Evolutionary conservation across 306 rosid genomes (phyloP), one percentile per base, ranked within the genome.

Genomic region (Prunus dulcis): DNA sequence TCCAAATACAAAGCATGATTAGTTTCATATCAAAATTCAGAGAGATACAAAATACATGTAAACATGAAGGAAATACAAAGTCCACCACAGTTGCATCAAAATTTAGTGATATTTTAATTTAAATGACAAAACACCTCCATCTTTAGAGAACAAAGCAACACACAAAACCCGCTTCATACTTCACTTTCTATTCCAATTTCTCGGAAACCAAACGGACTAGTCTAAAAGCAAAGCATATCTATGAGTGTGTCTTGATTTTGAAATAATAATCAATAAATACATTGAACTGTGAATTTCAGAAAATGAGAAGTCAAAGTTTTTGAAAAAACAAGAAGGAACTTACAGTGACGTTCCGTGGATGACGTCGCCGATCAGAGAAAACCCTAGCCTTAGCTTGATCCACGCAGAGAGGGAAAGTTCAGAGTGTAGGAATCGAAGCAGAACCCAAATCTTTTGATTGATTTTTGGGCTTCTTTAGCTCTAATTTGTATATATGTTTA

Each of bases 361-460:
- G 74, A 3, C 23, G 73, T 5, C 8, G 41, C 25, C 72, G 89
- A 67, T 51, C 49, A 68, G 69, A 79, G 72, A 75, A 79, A 86
- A 87, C 88, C 93, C 97, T 87, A 82, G 81, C n/a, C 12, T 32
- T 34, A 6, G 67, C 25, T 67, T 47, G 86, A 87, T 90, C 70
- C 45, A 72, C 57, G 4, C 38, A 58, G 62, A 51, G 53, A 60
- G 60, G 32, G 28, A 64, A 64, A 75, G 30, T 60, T 38, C 27
- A 56, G 76, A 46, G 28, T 45, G 80, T 43, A 12, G 67, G 85
- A 74, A 77, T 69, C 80, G 46, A 69, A 45, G 58, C 69, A 27
- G 74, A 66, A 70, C 61, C 66, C 77, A 65, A 71, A 87, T 43
- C 68, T 34, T 65, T 23, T 6, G 5, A 2, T 1, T 18, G 4